phyloP scores from a whole-genome alignment of 1,139 yeast genomes.

The Pichia sp. region DNA sequence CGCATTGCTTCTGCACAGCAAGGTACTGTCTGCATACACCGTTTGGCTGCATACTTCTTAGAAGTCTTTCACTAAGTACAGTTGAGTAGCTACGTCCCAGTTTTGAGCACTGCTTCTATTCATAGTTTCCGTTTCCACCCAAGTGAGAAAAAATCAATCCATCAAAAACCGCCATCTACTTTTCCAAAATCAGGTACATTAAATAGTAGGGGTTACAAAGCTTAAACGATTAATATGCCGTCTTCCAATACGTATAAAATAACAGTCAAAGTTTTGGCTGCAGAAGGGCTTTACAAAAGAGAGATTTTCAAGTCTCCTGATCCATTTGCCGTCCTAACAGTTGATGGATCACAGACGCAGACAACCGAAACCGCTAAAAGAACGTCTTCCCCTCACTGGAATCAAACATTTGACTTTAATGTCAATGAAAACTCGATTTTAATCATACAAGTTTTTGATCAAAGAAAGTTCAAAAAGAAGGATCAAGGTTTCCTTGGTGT shows the following conservation, averaged over 20 bases:
- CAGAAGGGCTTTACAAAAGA: conserved; percentile 90
- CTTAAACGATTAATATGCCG: too few relatives aligned
- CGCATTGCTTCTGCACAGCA: too few relatives aligned
- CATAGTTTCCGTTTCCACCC: too few relatives aligned
- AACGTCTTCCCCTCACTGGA: conserved; percentile 97
- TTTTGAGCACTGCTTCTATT: too few relatives aligned
- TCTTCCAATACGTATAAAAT: conserved; percentile 24
- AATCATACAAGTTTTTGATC: conserved; percentile 93
- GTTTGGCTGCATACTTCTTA: too few relatives aligned
- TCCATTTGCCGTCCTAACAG: conserved; percentile 95
- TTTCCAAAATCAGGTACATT: too few relatives aligned
- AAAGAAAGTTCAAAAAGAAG: conserved; percentile 93
- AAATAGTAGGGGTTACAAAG: too few relatives aligned
- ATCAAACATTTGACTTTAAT: conserved; percentile 73
- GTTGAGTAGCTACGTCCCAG: too few relatives aligned
- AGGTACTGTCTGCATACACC: too few relatives aligned
- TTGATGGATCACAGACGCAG: conserved; percentile 93
- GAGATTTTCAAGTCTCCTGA: conserved; percentile 95
- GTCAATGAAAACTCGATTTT: conserved; percentile 77
- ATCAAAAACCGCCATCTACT: too few relatives aligned
- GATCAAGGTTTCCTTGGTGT: conserved; percentile 99
- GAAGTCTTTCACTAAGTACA: too few relatives aligned
- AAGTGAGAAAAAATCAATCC: too few relatives aligned
- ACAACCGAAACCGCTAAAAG: conserved; percentile 91
- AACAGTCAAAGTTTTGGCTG: conserved; percentile 82